Evolutionary conservation across 2,329 filamentous ascomycete genomes (phyloP).

Genomic region (Metarhizium guizhouense): DNA sequence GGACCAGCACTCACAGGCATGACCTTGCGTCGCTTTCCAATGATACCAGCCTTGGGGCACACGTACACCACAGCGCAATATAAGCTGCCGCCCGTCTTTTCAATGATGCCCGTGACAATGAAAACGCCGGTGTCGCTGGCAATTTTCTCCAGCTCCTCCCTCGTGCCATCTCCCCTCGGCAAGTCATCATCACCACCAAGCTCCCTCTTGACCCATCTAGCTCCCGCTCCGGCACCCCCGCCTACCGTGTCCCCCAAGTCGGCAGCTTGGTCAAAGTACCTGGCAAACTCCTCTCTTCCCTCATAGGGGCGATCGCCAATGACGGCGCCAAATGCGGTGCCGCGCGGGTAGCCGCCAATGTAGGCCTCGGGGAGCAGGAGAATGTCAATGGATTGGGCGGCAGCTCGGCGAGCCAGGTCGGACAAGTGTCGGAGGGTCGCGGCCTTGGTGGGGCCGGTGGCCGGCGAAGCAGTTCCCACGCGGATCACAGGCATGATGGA

Average conservation of each 20-base stretch:
- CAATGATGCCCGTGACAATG: conserved; percentile 69
- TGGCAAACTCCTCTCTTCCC: conserved; percentile 73
- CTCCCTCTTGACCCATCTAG: conserved; percentile 59
- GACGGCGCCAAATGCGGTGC: conserved; percentile 64
- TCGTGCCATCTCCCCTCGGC: conserved; percentile 50
- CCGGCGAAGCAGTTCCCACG: conserved; percentile 47
- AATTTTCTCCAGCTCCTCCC: conserved; percentile 70
- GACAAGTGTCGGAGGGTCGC: conserved; percentile 61
- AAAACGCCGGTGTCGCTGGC: conserved; percentile 74
- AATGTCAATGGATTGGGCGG: conserved; percentile 47
- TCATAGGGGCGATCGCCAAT: conserved; percentile 59
- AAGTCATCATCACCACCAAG: conserved; percentile 29
- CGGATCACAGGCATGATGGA: conserved; percentile 30
- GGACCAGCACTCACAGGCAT: conserved; percentile 57
- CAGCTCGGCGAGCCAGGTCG: conserved; percentile 54
- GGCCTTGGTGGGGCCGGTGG: conserved; percentile 37
- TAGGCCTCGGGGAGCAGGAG: conserved; percentile 89
- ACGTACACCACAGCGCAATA: conserved; percentile 82
- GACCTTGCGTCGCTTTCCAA: conserved; percentile 86
- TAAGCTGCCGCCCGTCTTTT: conserved; percentile 70
- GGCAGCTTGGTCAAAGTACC: conserved; percentile 70
- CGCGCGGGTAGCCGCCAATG: conserved; percentile 83
- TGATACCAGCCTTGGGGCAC: conserved; percentile 59
- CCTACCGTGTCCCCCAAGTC: conserved; percentile 73
- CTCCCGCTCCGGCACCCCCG: conserved; percentile 55